Conservation (phyloP, 495 filamentous ascomycete species). For the Aspergillus steynii region DNA sequence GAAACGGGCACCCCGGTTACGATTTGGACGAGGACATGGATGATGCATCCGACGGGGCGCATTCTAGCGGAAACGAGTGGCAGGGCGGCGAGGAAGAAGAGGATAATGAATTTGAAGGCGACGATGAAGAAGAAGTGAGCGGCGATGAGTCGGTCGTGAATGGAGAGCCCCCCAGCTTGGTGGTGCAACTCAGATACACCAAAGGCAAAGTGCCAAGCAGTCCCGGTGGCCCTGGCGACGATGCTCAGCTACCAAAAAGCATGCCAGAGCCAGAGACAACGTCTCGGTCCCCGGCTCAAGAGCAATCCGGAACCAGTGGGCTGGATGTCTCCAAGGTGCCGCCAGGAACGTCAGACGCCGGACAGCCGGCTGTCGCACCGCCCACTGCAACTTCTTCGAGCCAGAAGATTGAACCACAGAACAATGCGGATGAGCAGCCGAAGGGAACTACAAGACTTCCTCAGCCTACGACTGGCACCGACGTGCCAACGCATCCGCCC, state of each 20-base stretch:
- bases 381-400: background rate
- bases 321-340: background rate
- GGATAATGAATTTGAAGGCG: slow-evolving; percentile 65
- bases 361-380: background rate
- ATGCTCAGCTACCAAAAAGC: background rate
- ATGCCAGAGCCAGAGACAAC: slow-evolving; percentile 4
- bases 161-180: slow-evolving; percentile 56
- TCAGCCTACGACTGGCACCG: slow-evolving; percentile 4
- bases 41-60: slow-evolving; percentile 61
- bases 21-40: slow-evolving; percentile 59
- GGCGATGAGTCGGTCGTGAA: slow-evolving; percentile 59
- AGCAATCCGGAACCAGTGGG: background rate
- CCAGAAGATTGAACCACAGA: background rate
- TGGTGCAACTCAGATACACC: slow-evolving; percentile 64
- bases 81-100: slow-evolving; percentile 71
- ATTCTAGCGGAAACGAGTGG: slow-evolving; percentile 60
- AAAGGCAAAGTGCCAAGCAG: slow-evolving; percentile 31
- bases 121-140: slow-evolving; percentile 61
- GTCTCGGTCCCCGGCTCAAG: slow-evolving; percentile 1
- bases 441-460: slow-evolving; percentile 1
- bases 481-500: background rate
- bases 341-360: background rate
- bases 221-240: slow-evolving; percentile 20
- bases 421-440: background rate
- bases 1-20: slow-evolving; percentile 54